Conservation (phyloP, 768 basidiomycete genomes). For the Lanmaoa rubissima region DNA sequence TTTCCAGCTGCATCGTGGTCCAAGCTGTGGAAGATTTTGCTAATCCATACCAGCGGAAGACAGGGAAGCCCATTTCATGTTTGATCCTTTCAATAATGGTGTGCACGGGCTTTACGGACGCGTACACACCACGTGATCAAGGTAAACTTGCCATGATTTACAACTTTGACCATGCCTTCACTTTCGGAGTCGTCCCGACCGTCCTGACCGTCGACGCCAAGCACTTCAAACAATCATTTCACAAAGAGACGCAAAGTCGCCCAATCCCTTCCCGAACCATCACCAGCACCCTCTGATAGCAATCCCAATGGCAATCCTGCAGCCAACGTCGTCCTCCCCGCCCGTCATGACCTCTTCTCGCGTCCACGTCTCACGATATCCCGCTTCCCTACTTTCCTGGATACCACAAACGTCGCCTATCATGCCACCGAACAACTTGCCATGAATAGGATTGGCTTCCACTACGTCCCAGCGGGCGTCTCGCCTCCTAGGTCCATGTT, state of each 20-base stretch:
- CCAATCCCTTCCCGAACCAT: conserved; percentile 37
- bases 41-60: not conserved
- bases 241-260: conserved; percentile 55
- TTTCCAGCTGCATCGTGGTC: conserved; percentile 53
- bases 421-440: conserved; percentile 69
- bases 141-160: not conserved
- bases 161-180: conserved; percentile 9
- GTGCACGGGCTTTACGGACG: not conserved
- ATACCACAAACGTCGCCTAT: conserved; percentile 51
- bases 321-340: conserved; percentile 54
- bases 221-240: conserved; percentile 15
- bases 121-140: conserved; percentile 19
- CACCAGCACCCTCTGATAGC: conserved; percentile 60
- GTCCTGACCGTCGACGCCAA: conserved; percentile 35
- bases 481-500: conserved; percentile 52
- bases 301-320: conserved; percentile 28
- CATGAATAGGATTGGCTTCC: conserved; percentile 74
- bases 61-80: not conserved
- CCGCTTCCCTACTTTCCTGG: conserved; percentile 68
- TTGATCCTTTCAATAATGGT: not conserved
- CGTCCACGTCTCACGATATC: conserved; percentile 72
- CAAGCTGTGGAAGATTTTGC: not conserved
- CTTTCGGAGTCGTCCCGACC: conserved; percentile 33
- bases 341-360: conserved; percentile 65
- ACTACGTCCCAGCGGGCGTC: conserved; percentile 79